Conservation (phyloP, 768 basidiomycete species). For the Amyloporia xantha region DNA sequence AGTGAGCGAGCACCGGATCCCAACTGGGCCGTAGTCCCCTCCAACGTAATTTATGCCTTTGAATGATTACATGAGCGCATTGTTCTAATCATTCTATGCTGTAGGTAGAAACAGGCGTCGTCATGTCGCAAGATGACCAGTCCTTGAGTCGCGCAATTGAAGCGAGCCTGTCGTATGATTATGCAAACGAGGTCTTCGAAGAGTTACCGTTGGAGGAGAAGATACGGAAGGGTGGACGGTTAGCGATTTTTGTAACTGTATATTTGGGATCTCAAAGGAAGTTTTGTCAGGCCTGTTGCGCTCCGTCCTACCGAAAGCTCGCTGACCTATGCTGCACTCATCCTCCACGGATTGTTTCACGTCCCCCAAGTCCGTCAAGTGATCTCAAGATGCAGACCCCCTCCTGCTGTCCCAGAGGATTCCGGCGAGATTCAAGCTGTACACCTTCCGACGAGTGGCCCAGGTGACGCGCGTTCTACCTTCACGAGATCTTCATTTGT, state of each 20-base stretch:
- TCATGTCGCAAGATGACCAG: conserved; percentile 48
- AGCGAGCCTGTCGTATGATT: conserved; percentile 48
- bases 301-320: conserved; percentile 49
- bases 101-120: conserved; percentile 29
- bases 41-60: conserved; percentile 39
- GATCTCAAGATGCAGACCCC: conserved; percentile 2
- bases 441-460: conserved; percentile 25
- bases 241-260: conserved; percentile 15
- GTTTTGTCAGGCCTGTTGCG: conserved; percentile 53
- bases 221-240: conserved; percentile 55
- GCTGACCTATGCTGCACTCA: conserved; percentile 53
- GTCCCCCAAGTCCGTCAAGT: conserved; percentile 60
- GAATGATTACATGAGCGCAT: background rate
- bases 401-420: conserved; percentile 3
- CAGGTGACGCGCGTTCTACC: conserved; percentile 27
- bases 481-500: conserved; percentile 19
- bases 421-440: conserved; percentile 15
- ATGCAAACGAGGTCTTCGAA: conserved; percentile 41
- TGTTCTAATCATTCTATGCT: background rate
- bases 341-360: conserved; percentile 58
- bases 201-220: conserved; percentile 45
- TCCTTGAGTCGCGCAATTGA: conserved; percentile 64
- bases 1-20: conserved; percentile 57
- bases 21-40: conserved; percentile 64
- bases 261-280: background rate